Base-by-base conservation (phyloP, 495 filamentous ascomycete genomes). In the Evernia prunastri region DNA sequence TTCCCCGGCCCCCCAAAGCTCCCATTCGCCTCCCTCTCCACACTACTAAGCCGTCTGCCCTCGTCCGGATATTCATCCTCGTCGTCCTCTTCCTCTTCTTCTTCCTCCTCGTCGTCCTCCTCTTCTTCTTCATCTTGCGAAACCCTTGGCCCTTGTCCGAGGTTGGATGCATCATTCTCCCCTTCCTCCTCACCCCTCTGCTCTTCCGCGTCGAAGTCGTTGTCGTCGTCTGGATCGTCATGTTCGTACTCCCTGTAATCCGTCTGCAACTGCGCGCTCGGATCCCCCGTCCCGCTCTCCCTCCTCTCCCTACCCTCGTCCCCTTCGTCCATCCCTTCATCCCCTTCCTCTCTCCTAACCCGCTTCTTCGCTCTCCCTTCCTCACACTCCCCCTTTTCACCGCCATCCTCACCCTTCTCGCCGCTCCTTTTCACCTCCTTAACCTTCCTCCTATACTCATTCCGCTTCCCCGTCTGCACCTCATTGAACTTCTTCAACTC, bases 401-500 rank as follows among this genome's bases (percentile, higher is more conserved):
- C 82, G 31, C 74, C 75, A 29, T 74, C 79, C 53, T 75, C 72
- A 61, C 74, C 74, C 59, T 73, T 71, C n/a, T 65, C 71, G 6
- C 72, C 68, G 5, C 35, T 72, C 23, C 70, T 71, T 70, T 66
- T 73, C 76, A 64, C 79, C 80, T 74, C 76, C 64, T 75, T 83
- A 13, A 80, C 79, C 72, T 86, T 86, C 47, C 77, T 75, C 29
- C 79, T 68, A 66, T 81, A 82, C 8, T 75, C 77, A 72, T 82
- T 85, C 68, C 86, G 77, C 76, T 89, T 89, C 60, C 85, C 84
- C 35, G 81, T 80, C 68, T 86, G 84, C 60, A 85, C 78, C 62
- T 85, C 83, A 35, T 79, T 85, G 73, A 82, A 88, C 40, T 78
- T 78, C 36, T 79, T 77, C 27, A 88, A 68, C 68, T 87, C 85